Base-by-base conservation (phyloP, 768 basidiomycete genomes). In the Macrolepiota albuminosa region DNA sequence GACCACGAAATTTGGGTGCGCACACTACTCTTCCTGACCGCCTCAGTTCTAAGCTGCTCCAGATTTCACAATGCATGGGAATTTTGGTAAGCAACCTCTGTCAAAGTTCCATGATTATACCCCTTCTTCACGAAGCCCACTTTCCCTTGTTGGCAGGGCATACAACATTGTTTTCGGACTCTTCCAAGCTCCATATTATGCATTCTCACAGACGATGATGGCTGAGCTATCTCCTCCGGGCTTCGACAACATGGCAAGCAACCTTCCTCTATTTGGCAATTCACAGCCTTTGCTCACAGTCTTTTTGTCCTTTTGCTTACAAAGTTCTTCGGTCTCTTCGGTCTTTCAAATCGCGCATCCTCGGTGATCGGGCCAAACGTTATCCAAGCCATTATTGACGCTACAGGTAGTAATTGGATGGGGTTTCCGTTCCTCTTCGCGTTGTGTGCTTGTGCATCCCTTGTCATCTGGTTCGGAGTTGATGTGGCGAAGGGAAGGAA, bases 281-380 rank as follows among this genome's bases (percentile, higher is more conserved):
- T 5, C 11, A 46, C 29, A 50, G 11, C 47, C 21, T 21, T 50
- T 42, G 13, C 49, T 58, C 50, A 40, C 24, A 24, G 29, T 14
- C 40, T 52, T 18, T 29, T 42, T 39, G 16, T 36, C 21, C 45
- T 50, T 16, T 31, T 21, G 53, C 42, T 36, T 8, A 52, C 63
- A 8, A 66, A 91, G 86, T 94, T 93, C 74, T 95, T 94, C 70
- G 89, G 92, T 3, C 80, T 95, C 26, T 94, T 90, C 64, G 90
- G 89, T 8, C 81, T 94, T 29, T 91, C 88, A 3, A 91, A 91
- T 70, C 84, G 89, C 11, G 89, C 89, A 0, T 91, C 89, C n/a
- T 89, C 87, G 2, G 90, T 92, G 83, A 85, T 93, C 47, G 92
- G 91, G 0, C 91, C 91, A 0, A 93, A 89, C 62, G 90, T 93